A percentile compares a stretch with the other conserved stretches of the same genome.
These are phyloP conservation scores for Penicillium pulvis DNA, from an alignment of 495 filamentous ascomycete genomes.

Conservation along the genomic window DNA sequence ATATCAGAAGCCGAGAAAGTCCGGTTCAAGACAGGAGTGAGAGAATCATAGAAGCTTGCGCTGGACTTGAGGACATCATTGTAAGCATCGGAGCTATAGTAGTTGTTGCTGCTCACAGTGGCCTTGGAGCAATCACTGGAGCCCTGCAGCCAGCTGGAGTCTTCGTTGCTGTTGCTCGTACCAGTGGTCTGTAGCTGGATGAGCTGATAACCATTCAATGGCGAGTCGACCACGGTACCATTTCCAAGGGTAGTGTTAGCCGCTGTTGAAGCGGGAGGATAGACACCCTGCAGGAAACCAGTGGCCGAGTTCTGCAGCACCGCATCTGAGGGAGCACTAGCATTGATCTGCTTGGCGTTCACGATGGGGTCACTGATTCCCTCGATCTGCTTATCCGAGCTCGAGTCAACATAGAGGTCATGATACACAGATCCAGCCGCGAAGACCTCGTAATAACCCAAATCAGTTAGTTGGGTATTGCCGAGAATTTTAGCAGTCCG, in stretches of 20 bases:
- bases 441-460: conserved; percentile 65
- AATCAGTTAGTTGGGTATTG: conserved; percentile 56
- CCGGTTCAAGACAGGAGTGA: conserved; percentile 62
- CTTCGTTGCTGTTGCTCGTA: conserved; percentile 52
- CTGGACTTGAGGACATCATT: conserved; percentile 53
- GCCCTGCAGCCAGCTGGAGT: conserved; percentile 60
- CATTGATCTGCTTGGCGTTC: conserved; percentile 58
- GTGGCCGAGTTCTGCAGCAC: conserved; percentile 62
- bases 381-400: conserved; percentile 52
- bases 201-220: conserved; percentile 62
- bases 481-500: conserved; percentile 58
- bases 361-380: conserved; percentile 60
- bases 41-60: conserved; percentile 61
- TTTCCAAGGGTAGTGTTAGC: conserved; percentile 49
- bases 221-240: conserved; percentile 53
- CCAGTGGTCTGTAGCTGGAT: conserved; percentile 51
- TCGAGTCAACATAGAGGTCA: conserved; percentile 57
- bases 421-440: conserved; percentile 63
- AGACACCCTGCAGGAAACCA: conserved; percentile 64
- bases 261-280: conserved; percentile 51
- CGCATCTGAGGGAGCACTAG: conserved; percentile 57
- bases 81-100: conserved; percentile 66
- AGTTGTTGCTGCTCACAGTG: conserved; percentile 67
- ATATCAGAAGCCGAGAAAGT: conserved; percentile 55
- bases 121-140: conserved; percentile 62